These are phyloP conservation scores for Diaporthe sp. DNA, from an alignment of 2,329 filamentous ascomycete species.

Conservation along the genomic window DNA sequence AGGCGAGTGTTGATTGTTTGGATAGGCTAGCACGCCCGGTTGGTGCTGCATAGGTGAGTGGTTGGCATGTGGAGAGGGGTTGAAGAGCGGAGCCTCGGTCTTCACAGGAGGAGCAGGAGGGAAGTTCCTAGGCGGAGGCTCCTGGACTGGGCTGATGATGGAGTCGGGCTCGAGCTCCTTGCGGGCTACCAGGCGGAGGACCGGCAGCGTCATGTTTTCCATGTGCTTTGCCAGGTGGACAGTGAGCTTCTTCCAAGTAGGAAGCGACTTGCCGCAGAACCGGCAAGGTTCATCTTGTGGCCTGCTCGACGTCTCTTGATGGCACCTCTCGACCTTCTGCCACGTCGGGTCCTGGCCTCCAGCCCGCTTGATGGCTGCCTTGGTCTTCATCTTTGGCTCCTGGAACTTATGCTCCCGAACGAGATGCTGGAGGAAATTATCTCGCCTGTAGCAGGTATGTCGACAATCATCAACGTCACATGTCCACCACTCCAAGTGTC, in stretches of 20 bases:
- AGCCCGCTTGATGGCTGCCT: slow-evolving; percentile 73
- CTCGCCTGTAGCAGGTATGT: slow-evolving; percentile 87
- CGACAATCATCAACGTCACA: slow-evolving; percentile 85
- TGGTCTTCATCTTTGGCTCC: slow-evolving; percentile 85
- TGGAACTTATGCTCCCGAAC: slow-evolving; percentile 90
- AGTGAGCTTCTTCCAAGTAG: slow-evolving; percentile 91
- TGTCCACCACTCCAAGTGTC: slow-evolving; percentile 88
- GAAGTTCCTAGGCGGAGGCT: slow-evolving; percentile 59
- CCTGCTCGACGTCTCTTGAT: slow-evolving; percentile 73
- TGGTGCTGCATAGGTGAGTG: slow-evolving; percentile 37
- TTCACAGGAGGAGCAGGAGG: slow-evolving; percentile 49
- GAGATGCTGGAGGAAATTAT: slow-evolving; percentile 94
- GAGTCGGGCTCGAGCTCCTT: slow-evolving; percentile 68
- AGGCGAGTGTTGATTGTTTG: slow-evolving; percentile 26
- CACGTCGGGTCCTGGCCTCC: slow-evolving; percentile 75
- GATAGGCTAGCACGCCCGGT: slow-evolving; percentile 32
- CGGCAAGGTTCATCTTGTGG: slow-evolving; percentile 85
- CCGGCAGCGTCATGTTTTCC: slow-evolving; percentile 89
- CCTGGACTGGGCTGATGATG: slow-evolving; percentile 76
- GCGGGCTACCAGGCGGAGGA: slow-evolving; percentile 71
- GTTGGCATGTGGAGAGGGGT: slow-evolving; percentile 39
- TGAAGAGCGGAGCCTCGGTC: slow-evolving; percentile 46
- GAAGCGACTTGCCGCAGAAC: slow-evolving; percentile 86
- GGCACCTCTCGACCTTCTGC: slow-evolving; percentile 83
- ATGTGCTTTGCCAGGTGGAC: slow-evolving; percentile 96